Evolutionary conservation across 2,329 filamentous ascomycete genomes (phyloP), one percentile per base, ranked within the genome.

Genomic region (Chaetomium olivaceum): DNA sequence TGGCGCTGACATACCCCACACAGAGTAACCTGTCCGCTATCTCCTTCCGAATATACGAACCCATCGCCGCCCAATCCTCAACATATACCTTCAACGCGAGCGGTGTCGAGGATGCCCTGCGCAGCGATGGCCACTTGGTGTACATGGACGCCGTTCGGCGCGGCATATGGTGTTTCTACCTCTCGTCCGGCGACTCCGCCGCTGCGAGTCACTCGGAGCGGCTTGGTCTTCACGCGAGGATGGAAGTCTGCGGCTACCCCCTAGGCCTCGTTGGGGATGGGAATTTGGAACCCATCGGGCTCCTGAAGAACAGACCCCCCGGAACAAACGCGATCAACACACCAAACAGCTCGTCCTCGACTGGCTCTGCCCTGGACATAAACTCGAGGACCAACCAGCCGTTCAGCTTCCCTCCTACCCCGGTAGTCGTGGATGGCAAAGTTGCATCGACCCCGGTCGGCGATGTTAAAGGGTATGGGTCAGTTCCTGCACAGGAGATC

Each of bases 1-100:
- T 25, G 36, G 9, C 43, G 36, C 43, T 63, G 46, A 62, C 57
- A 48, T 16, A 31, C 50, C 16, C 7, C 52, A 27, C 55, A 2
- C 69, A 87, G 85, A 85, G 82, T 76, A 85, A 86, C 73, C 83
- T 87, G 71, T 80, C 82, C 57, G 83, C 81, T 60, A 76, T 88
- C 71, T 76, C 75, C 66, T 88, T 82, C 75, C 82, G 82, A 70
- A 79, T 86, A 66, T 87, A 87, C 75, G 82, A 85, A 68, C 80
- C 82, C 25, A 74, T 79, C 48, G 70, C 77, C 64, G 77, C 83
- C 50, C 76, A 79, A 43, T 76, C 79, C 23, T 77, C 80, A 46
- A 76, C 75, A 66, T 82, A 83, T 71, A 78, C 79, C 48, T 79
- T 80, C 58, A 77, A 77, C 57, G 80, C 80, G 21, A 78, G 83